phyloP scores from a whole-genome alignment of 2,329 filamentous ascomycete species.

The Penicillium fuscoglaucum region DNA sequence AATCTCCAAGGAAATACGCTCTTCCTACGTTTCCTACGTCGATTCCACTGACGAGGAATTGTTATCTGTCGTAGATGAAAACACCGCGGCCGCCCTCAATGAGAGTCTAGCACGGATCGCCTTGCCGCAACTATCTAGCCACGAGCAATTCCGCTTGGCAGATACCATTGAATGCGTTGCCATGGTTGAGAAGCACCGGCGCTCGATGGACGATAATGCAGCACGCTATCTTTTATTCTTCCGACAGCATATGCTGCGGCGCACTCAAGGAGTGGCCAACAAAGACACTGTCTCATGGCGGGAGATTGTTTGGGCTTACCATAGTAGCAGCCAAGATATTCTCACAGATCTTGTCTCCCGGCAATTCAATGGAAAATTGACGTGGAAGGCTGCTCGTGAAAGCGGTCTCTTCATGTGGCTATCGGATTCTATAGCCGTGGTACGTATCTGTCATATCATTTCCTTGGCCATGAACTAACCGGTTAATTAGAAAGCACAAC shows the following conservation, averaged over 20 bases:
- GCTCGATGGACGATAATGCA: constrained; percentile 88
- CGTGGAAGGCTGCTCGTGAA: constrained; percentile 82
- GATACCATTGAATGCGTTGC: constrained; percentile 83
- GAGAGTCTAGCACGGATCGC: constrained; percentile 73
- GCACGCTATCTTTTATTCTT: constrained; percentile 86
- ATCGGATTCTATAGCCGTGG: constrained; percentile 71
- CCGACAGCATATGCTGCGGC: constrained; percentile 73
- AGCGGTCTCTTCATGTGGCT: constrained; percentile 96
- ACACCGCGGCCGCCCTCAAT: constrained; percentile 67
- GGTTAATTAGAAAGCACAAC: constrained; percentile 64
- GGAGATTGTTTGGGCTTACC: constrained; percentile 49
- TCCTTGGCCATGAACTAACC: neutral
- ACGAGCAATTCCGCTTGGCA: constrained; percentile 81
- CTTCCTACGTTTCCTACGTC: constrained; percentile 55
- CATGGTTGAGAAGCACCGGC: constrained; percentile 79
- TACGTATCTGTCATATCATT: constrained; percentile 47
- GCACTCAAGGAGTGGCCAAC: constrained; percentile 59
- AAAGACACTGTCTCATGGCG: constrained; percentile 63
- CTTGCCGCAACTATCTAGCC: constrained; percentile 77
- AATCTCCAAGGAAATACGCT: constrained; percentile 50
- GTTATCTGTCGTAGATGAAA: constrained; percentile 67
- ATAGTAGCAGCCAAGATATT: constrained; percentile 73
- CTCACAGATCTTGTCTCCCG: constrained; percentile 77
- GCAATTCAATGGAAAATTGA: constrained; percentile 75
- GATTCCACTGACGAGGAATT: constrained; percentile 55